A percentile compares a stretch with the other conserved stretches of the same genome.
These are phyloP conservation scores for Sparassis latifolia DNA, from an alignment of 1,284 basidiomycete species.

Conservation along the genomic window DNA sequence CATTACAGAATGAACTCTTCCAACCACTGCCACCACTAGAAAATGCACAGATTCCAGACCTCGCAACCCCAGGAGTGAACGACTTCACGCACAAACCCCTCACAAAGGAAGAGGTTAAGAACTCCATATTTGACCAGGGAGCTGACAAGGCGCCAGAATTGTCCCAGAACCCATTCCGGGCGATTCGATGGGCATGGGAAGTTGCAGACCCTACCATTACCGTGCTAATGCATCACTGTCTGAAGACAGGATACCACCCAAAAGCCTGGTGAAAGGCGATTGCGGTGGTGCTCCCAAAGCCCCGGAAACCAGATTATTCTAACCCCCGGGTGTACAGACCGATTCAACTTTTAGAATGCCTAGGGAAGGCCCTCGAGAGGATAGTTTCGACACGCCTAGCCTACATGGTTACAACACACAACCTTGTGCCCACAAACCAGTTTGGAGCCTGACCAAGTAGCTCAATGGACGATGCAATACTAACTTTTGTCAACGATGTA, in stretches of 20 bases:
- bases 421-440: constrained; percentile 13
- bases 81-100: constrained; percentile 3
- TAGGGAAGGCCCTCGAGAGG: constrained; percentile 15
- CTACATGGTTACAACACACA: constrained; percentile 1
- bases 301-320: constrained; percentile 5
- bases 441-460: constrained; percentile 13
- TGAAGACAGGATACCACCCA: constrained; percentile 2
- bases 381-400: constrained; percentile 9
- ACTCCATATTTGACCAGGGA: constrained; percentile 7
- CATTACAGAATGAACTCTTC: constrained; percentile 7
- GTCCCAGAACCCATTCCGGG: constrained; percentile 8
- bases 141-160: constrained; percentile 16
- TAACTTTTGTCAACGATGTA: constrained; percentile 3
- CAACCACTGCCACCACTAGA: constrained; percentile 9
- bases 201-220: constrained; percentile 3
- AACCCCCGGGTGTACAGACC: constrained; percentile 13
- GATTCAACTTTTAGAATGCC: constrained; percentile 14
- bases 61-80: not conserved
- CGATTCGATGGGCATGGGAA: constrained; percentile 15
- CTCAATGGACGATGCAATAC: constrained; percentile 8
- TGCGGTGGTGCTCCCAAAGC: constrained; percentile 1
- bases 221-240: constrained; percentile 1
- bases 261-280: constrained; percentile 1
- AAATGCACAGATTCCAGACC: constrained; percentile 1
- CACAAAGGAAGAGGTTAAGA: constrained; percentile 8